These are phyloP conservation scores for Pyracantha coccinea DNA, from an alignment of 331 rosid species.

Conservation along the genomic window DNA sequence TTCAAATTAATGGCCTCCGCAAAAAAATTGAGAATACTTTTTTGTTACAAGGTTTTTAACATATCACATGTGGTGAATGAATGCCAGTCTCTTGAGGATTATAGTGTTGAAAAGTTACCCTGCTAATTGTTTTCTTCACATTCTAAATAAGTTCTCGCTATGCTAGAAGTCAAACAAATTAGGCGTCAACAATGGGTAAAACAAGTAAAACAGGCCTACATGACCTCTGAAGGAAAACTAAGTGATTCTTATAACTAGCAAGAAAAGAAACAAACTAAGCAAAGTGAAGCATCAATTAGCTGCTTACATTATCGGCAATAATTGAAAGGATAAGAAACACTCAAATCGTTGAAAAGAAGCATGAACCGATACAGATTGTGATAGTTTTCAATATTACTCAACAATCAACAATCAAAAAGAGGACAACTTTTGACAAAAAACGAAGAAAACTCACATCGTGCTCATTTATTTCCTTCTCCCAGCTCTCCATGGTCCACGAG, in stretches of 20 bases:
- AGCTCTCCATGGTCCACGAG: conserved; percentile 48
- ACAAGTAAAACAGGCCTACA: not conserved
- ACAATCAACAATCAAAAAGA: too few species aligned
- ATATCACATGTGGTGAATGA: not conserved
- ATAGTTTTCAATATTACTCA: not conserved
- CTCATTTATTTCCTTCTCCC: conserved; percentile 60
- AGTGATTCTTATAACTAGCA: not conserved
- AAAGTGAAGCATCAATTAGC: not conserved
- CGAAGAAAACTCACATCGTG: conserved; percentile 41
- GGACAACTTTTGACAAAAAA: too few species aligned
- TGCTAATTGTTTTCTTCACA: not conserved
- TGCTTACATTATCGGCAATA: not conserved
- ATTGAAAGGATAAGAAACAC: not conserved
- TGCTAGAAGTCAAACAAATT: not conserved
- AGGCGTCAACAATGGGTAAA: not conserved
- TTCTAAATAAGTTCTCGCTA: not conserved
- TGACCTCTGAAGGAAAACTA: not conserved
- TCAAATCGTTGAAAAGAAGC: not conserved
- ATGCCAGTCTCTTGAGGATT: too few species aligned
- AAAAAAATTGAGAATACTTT: not conserved
- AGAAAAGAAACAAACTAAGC: not conserved
- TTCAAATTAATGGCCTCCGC: not conserved
- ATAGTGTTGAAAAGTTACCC: not conserved
- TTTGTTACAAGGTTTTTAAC: not conserved
- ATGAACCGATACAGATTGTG: not conserved